Conservation (phyloP, 2,329 filamentous ascomycete species). For the Fusarium devonianum region DNA sequence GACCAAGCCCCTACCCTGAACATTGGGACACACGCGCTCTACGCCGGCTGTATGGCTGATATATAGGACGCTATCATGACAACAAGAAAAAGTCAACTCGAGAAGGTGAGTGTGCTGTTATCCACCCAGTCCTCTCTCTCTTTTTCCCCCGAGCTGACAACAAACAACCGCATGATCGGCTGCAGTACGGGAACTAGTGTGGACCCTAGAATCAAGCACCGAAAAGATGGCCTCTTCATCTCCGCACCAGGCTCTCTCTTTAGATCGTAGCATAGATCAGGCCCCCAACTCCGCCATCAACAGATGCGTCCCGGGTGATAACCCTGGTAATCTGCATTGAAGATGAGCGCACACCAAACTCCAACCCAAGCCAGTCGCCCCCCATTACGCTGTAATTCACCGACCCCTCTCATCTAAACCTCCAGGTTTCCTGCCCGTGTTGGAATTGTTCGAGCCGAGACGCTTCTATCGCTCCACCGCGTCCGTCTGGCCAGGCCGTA, state of each 20-base stretch:
- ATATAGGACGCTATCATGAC: constrained; percentile 1
- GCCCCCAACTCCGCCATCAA: constrained; percentile 2
- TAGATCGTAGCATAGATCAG: background rate
- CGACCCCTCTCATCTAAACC: constrained; percentile 13
- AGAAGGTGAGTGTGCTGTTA: constrained; percentile 9
- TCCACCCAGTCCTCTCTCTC: constrained; percentile 5
- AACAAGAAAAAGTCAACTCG: constrained; percentile 1
- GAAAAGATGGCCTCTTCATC: constrained; percentile 3
- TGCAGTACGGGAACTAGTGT: background rate
- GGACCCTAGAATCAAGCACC: background rate
- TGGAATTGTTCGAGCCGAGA: constrained; percentile 2
- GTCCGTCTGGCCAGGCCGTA: too few species aligned
- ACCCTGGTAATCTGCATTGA: constrained; percentile 3
- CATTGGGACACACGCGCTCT: too few species aligned
- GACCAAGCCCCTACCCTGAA: too few species aligned
- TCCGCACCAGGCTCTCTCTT: background rate
- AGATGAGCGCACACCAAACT: constrained; percentile 17
- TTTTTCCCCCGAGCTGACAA: constrained; percentile 11
- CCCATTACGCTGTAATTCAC: constrained; percentile 12
- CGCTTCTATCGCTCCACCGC: background rate
- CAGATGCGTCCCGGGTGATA: constrained; percentile 1
- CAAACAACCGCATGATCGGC: background rate
- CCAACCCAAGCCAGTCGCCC: constrained; percentile 12
- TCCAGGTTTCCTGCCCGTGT: constrained; percentile 6
- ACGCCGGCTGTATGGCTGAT: too few species aligned